Base-by-base conservation (phyloP, 192 early-diverging fungal genomes). In the Diversispora eburnea region DNA sequence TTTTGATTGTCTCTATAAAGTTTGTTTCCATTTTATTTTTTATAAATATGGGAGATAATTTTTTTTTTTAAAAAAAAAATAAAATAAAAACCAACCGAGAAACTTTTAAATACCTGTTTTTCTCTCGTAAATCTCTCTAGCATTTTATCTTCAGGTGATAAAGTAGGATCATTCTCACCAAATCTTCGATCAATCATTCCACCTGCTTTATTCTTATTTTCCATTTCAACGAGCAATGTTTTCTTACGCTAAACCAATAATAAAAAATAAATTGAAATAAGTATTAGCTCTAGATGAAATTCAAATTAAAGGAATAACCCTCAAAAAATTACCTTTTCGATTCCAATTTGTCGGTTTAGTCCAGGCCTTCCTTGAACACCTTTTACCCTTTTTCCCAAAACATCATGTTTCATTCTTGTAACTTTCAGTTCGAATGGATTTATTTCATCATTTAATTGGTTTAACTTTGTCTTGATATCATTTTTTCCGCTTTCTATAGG, bases 141-240 rank as follows among this genome's bases (percentile, higher is more conserved):
- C 96, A 98, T 96, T 73, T 93, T 95, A 65, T 99, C 98, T 82
- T 99, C 98, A 1, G 91, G 84, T 45, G 94, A 92, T 87, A 98
- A 80, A 43, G 79, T 87, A 13, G 91, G 86, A 76, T 97, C 86
- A 71, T 90, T 88, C 77, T 98, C 98, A 75, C 97, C 98, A 80
- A 99, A 95, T 66, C 98, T 91, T 58, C 90, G 84, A 84, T 99
- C 98, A 13, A 96, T 87, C 45, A 99, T 81, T 8, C 89, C 88
- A 63, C 91, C 88, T 20, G 84, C 81, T 58, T 88, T 90, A 70
- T 87, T 84, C 51, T 88, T 87, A 43, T 86, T 86, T 49, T 87
- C 77, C 70, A 93, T 78, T 81, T 97, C 95, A 20, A 88, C 81
- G 3, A 91, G 82, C 45, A 99, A 77, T 3, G 94, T 97, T 63